phyloP scores from a whole-genome alignment of 2,329 filamentous ascomycete genomes.

The Zymoseptoria pseudotritici region DNA sequence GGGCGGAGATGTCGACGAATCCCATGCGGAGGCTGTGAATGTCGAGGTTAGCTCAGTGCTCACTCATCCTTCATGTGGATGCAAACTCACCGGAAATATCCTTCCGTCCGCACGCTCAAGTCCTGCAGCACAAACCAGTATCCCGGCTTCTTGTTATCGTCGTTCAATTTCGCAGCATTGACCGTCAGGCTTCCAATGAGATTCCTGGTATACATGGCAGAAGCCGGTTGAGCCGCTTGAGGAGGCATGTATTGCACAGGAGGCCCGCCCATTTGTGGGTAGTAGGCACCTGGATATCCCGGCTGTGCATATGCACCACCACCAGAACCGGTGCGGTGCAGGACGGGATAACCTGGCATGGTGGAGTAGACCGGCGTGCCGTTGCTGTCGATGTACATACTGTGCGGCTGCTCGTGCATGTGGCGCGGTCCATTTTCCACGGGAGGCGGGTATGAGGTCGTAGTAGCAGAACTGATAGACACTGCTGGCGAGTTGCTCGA shows the following conservation, averaged over 20 bases:
- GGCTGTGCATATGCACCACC: constrained; percentile 1
- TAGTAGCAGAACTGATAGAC: constrained; percentile 73
- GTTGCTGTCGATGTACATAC: constrained; percentile 14
- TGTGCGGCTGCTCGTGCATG: constrained; percentile 7
- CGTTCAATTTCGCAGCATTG: constrained; percentile 76
- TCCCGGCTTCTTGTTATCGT: constrained; percentile 71
- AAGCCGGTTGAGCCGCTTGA: constrained; percentile 41
- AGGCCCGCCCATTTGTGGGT: constrained; percentile 11
- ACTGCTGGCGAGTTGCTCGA: constrained; percentile 54
- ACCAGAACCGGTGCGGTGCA: constrained; percentile 8
- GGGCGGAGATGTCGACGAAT: constrained; percentile 72
- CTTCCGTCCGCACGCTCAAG: constrained; percentile 87
- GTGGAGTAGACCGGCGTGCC: constrained; percentile 17
- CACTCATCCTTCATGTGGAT: neutral
- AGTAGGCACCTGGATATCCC: constrained; percentile 10
- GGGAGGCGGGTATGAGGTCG: constrained; percentile 64
- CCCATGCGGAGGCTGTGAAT: constrained; percentile 54
- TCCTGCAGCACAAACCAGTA: constrained; percentile 98
- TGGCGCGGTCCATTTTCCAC: constrained; percentile 25
- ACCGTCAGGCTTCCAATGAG: constrained; percentile 87
- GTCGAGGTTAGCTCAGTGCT: constrained; percentile 9
- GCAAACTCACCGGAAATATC: constrained; percentile 66
- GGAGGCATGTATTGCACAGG: constrained; percentile 22
- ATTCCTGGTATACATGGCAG: constrained; percentile 89
- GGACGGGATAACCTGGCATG: constrained; percentile 14